Percentiles rank a stretch among this genome's conserved stretches.
Conservation (phyloP, 1,284 basidiomycete genomes). For the Neonothopanus nambi region DNA sequence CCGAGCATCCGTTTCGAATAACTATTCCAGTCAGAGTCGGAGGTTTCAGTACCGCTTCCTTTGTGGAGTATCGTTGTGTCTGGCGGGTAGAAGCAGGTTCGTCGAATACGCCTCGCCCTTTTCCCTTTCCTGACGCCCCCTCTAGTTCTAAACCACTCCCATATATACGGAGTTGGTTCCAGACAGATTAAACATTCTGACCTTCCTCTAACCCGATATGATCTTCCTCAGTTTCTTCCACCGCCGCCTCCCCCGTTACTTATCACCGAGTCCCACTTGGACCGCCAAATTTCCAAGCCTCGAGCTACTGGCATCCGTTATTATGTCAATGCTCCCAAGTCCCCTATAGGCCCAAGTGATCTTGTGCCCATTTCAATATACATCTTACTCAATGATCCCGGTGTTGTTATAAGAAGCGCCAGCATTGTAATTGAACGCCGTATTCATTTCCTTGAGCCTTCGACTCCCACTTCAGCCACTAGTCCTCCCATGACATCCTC, state of each 20-base stretch:
- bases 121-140: conserved; percentile 19
- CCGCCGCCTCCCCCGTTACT: conserved; percentile 30
- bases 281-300: conserved; percentile 43
- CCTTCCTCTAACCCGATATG: conserved; percentile 65
- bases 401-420: conserved; percentile 52
- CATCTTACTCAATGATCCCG: conserved; percentile 47
- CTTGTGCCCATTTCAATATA: conserved; percentile 54
- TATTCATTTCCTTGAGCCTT: conserved; percentile 46
- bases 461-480: conserved; percentile 23
- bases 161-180: conserved; percentile 63
- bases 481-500: conserved; percentile 17
- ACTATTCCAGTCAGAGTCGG: conserved; percentile 59
- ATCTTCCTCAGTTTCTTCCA: conserved; percentile 42
- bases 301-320: conserved; percentile 51
- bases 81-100: conserved; percentile 82
- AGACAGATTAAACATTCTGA: conserved; percentile 70
- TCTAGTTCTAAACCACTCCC: conserved; percentile 64
- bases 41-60: conserved; percentile 72
- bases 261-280: conserved; percentile 33
- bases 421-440: conserved; percentile 57
- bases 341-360: conserved; percentile 57
- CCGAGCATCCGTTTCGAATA: conserved; percentile 71
- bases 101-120: conserved; percentile 33
- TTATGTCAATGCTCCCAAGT: conserved; percentile 42
- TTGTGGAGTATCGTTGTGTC: conserved; percentile 74